A percentile compares a stretch with the other conserved stretches of the same genome.
Conservation (phyloP, 108 stramenopile species). For the Stephanodiscus triporus region DNA sequence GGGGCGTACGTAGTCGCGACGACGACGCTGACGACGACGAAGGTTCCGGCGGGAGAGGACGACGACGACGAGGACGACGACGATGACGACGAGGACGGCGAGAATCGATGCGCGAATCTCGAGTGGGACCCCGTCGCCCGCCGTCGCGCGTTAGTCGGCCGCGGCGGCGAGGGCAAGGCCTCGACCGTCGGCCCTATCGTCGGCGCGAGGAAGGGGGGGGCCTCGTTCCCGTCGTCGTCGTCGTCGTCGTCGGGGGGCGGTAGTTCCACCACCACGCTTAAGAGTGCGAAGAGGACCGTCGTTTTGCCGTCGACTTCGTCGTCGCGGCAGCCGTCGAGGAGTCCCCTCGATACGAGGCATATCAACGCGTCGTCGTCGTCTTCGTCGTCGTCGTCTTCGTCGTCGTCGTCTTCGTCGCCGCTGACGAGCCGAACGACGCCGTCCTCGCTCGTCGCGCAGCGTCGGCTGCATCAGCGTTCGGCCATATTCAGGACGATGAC, state of each 20-base stretch:
- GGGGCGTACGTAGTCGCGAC: background rate
- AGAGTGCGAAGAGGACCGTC: background rate
- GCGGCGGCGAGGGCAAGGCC: background rate
- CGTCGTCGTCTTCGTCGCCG: background rate
- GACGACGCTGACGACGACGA: background rate
- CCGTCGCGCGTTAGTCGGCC: too few species aligned
- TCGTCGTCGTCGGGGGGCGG: too few species aligned
- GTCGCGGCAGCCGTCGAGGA: too few species aligned
- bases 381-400: background rate
- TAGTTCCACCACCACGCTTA: too few species aligned
- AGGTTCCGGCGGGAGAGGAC: background rate
- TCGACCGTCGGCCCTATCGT: too few species aligned
- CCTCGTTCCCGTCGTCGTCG: too few species aligned
- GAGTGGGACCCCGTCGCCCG: too few species aligned
- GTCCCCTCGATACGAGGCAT: too few species aligned
- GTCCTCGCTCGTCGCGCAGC: background rate
- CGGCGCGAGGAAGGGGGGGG: too few species aligned
- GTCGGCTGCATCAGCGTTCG: conserved; percentile 1
- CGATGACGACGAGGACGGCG: background rate
- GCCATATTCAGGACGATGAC: conserved; percentile 5
- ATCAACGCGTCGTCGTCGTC: too few species aligned
- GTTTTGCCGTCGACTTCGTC: background rate
- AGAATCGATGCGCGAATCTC: background rate
- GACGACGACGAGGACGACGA: background rate
- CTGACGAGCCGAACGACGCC: background rate